Evolutionary conservation across 2,329 filamentous ascomycete species (phyloP).

Genomic region (Orbilia blumenaviensis): DNA sequence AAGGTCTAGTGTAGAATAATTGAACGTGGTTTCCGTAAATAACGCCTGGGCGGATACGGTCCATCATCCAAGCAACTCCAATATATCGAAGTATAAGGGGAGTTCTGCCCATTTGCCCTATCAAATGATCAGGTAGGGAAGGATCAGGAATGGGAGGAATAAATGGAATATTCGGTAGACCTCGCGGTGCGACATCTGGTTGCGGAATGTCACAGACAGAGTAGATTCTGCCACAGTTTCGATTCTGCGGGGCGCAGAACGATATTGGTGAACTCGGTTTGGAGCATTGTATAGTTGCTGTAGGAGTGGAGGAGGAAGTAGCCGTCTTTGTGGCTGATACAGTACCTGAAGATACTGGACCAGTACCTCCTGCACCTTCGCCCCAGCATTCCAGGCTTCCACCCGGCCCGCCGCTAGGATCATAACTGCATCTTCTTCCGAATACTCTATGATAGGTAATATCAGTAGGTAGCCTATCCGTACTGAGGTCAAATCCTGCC

Average conservation of each 20-base stretch:
- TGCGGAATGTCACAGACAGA: not conserved
- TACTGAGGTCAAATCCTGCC: not conserved
- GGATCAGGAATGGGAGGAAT: constrained; percentile 2
- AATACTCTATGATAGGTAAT: not conserved
- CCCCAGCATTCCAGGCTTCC: constrained; percentile 6
- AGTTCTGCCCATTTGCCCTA: not conserved
- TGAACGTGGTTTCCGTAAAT: not conserved
- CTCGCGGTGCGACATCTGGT: constrained; percentile 9
- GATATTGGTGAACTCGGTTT: not conserved
- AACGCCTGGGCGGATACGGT: not conserved
- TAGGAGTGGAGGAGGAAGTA: not conserved
- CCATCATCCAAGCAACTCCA: constrained; percentile 1
- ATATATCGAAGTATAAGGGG: constrained; percentile 5
- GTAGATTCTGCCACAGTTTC: constrained; percentile 15
- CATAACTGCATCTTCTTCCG: constrained; percentile 17
- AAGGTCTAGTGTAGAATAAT: constrained; percentile 10
- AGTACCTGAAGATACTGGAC: not conserved
- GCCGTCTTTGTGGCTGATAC: not conserved
- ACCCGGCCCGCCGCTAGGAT: not conserved
- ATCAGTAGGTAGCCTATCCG: not conserved
- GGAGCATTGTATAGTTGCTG: not conserved
- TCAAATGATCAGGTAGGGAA: not conserved
- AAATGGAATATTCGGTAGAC: not conserved
- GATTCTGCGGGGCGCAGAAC: constrained; percentile 19
- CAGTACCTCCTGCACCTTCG: not conserved